phyloP scores from a whole-genome alignment of 495 filamentous ascomycete genomes.

The Tuber magnatum region DNA sequence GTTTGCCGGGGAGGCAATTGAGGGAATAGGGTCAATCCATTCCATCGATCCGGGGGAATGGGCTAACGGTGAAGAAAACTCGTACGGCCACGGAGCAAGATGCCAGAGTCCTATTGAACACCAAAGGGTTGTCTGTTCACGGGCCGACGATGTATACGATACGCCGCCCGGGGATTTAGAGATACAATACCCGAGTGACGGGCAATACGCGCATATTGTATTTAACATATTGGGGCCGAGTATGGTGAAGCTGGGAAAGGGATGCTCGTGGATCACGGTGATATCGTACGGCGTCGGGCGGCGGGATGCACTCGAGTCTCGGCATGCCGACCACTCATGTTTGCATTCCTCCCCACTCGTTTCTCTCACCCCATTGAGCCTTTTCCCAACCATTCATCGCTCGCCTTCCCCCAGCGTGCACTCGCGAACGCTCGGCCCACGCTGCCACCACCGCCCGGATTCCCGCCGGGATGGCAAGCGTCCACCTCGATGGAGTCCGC shows the following conservation, averaged over 20 bases:
- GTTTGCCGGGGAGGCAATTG: background rate
- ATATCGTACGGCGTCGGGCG: background rate
- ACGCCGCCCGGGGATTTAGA: background rate
- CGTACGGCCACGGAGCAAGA: background rate
- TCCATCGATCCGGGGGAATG: background rate
- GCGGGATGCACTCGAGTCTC: background rate
- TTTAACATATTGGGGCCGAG: background rate
- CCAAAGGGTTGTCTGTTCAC: background rate
- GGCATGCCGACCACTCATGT: slow-evolving; percentile 2
- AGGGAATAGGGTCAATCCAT: background rate
- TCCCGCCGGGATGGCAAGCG: background rate
- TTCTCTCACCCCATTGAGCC: background rate
- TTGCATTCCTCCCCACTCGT: background rate
- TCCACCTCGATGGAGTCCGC: background rate
- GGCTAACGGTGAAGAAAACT: background rate
- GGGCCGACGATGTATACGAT: background rate
- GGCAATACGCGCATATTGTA: background rate
- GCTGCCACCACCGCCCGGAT: background rate
- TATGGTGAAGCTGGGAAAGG: background rate
- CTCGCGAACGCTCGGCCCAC: background rate
- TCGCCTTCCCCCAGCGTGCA: background rate
- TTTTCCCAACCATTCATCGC: background rate
- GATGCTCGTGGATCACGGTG: slow-evolving; percentile 2
- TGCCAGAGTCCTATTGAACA: background rate
- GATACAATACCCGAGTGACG: background rate